These are phyloP conservation scores for Pseudotulostoma volvatum DNA, from an alignment of 495 filamentous ascomycete genomes.

Conservation along the genomic window DNA sequence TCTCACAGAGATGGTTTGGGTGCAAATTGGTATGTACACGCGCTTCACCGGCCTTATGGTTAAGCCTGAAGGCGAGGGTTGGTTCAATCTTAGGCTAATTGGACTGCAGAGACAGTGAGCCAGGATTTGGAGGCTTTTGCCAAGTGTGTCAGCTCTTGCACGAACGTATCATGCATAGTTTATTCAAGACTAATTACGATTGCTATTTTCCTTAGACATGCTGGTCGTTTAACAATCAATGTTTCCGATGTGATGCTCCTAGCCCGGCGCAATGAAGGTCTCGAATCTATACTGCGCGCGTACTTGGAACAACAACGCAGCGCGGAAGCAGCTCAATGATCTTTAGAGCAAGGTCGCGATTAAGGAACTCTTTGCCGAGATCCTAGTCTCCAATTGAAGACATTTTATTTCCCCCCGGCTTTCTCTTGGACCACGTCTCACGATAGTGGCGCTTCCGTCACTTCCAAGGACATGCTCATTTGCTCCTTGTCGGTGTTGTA, in stretches of 20 bases:
- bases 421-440: no score
- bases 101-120: slow-evolving; percentile 46
- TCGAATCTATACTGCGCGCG: slow-evolving; percentile 54
- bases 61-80: not conserved
- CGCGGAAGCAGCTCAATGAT: slow-evolving; percentile 3
- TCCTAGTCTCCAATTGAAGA: no score
- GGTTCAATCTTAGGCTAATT: not conserved
- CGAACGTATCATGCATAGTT: not conserved
- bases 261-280: slow-evolving; percentile 66
- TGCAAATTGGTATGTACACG: slow-evolving; percentile 55
- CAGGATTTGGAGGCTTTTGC: slow-evolving; percentile 71
- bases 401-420: no score
- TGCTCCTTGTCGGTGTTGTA: no score
- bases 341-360: not conserved
- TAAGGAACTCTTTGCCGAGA: no score
- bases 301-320: slow-evolving; percentile 41
- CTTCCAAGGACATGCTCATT: no score
- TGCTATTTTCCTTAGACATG: slow-evolving; percentile 37
- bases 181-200: not conserved
- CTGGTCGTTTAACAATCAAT: slow-evolving; percentile 65
- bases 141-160: slow-evolving; percentile 39
- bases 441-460: no score
- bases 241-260: slow-evolving; percentile 80
- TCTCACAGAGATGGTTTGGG: slow-evolving; percentile 80
- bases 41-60: slow-evolving; percentile 4